Evolutionary conservation across 306 rosid genomes (phyloP).

Genomic region (Urtica urens): DNA sequence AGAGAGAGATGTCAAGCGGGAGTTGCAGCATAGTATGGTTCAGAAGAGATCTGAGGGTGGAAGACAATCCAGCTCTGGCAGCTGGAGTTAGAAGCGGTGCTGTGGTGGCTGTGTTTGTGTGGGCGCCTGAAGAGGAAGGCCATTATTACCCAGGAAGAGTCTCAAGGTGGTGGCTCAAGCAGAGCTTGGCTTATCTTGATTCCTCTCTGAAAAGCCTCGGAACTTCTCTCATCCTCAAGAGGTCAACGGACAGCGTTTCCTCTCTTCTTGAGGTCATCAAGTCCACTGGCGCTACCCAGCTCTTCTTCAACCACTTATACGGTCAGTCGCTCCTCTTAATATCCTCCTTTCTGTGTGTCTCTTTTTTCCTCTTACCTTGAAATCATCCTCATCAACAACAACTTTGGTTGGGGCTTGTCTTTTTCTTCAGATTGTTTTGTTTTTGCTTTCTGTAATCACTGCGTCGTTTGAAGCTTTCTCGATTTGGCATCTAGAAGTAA

Average conservation of each 20-base stretch:
- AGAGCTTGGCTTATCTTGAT: conserved; percentile 79
- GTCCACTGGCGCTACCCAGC: conserved; percentile 83
- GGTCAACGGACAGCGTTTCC: conserved; percentile 75
- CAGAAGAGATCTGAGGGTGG: conserved; percentile 97
- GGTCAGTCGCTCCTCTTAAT: conserved; percentile 43
- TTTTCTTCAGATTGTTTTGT: background rate
- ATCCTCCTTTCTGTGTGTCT: background rate
- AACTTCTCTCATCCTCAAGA: conserved; percentile 58
- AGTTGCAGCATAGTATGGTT: conserved; percentile 99
- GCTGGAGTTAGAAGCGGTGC: conserved; percentile 94
- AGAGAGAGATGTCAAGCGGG: conserved; percentile 63
- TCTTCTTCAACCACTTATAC: conserved; percentile 89
- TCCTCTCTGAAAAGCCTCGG: conserved; percentile 75
- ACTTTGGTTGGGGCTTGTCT: background rate
- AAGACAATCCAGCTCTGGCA: conserved; percentile 82
- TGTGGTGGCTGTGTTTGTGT: conserved; percentile 69
- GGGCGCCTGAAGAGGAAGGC: conserved; percentile 99
- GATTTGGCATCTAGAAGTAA: conserved; percentile 2
- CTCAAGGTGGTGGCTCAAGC: conserved; percentile 96
- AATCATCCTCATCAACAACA: background rate
- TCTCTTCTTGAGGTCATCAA: conserved; percentile 63
- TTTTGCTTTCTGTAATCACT: background rate
- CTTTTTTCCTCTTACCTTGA: background rate
- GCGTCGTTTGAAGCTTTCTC: background rate
- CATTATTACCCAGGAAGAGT: conserved; percentile 84